Percentiles rank a stretch among this genome's conserved stretches.
Conservation (phyloP, 2,329 filamentous ascomycete species). For the Aspergillus hiratsukae region DNA sequence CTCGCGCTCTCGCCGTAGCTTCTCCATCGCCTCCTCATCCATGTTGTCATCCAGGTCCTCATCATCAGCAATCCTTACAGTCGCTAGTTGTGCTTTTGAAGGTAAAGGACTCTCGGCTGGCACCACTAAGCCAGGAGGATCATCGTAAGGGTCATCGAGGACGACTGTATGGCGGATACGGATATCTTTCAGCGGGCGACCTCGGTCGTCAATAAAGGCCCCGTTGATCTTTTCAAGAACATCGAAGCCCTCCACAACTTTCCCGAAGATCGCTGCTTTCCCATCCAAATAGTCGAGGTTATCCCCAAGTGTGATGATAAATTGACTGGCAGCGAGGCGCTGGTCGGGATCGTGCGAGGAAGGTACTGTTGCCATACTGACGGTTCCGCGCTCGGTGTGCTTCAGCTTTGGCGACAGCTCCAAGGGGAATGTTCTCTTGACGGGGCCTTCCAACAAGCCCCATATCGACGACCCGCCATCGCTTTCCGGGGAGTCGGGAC, state of each 20-base stretch:
- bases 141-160: slow-evolving; percentile 86
- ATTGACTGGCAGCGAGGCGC: slow-evolving; percentile 82
- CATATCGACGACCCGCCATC: slow-evolving; percentile 93
- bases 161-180: slow-evolving; percentile 89
- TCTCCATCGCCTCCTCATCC: slow-evolving; percentile 76
- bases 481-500: slow-evolving; percentile 75
- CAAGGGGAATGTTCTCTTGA: slow-evolving; percentile 74
- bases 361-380: slow-evolving; percentile 94
- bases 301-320: slow-evolving; percentile 86
- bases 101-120: slow-evolving; percentile 77
- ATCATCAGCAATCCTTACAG: slow-evolving; percentile 87
- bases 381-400: slow-evolving; percentile 82
- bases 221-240: slow-evolving; percentile 88
- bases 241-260: slow-evolving; percentile 94
- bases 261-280: slow-evolving; percentile 91
- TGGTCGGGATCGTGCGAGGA: slow-evolving; percentile 72
- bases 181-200: slow-evolving; percentile 87
- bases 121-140: slow-evolving; percentile 70
- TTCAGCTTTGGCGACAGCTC: slow-evolving; percentile 82
- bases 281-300: slow-evolving; percentile 87
- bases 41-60: slow-evolving; percentile 73
- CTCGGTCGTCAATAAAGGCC: slow-evolving; percentile 79
- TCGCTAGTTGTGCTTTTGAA: slow-evolving; percentile 79
- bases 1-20: slow-evolving; percentile 77
- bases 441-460: slow-evolving; percentile 68